Percentiles rank a stretch among this genome's conserved stretches.
Conservation (phyloP, 1,139 yeast genomes). For the Nakaseomyces nivariensis region DNA sequence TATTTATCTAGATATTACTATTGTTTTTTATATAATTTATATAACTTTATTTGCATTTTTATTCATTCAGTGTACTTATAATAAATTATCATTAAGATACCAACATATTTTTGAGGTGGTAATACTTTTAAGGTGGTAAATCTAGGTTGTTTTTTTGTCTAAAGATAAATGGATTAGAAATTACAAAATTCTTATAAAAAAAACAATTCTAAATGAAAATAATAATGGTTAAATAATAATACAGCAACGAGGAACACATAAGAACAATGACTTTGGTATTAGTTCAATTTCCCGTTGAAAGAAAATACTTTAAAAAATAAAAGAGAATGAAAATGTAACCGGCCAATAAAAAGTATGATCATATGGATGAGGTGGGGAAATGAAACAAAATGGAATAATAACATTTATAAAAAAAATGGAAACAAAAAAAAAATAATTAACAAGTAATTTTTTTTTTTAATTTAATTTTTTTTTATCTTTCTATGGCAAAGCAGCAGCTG, state of each 20-base stretch:
- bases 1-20: background rate
- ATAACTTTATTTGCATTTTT: background rate
- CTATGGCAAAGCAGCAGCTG: slow-evolving; percentile 35
- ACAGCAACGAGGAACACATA: background rate
- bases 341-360: background rate
- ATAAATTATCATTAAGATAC: background rate
- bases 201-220: background rate
- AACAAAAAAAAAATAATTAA: background rate
- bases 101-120: background rate
- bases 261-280: too few species aligned
- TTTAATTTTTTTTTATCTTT: background rate
- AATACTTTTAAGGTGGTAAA: too few species aligned
- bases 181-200: background rate
- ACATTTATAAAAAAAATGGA: too few species aligned
- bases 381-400: background rate
- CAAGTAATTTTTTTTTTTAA: background rate
- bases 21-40: too few species aligned
- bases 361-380: background rate
- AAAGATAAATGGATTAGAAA: background rate
- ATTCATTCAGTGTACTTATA: background rate
- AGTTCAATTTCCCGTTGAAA: too few species aligned
- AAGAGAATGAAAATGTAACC: background rate
- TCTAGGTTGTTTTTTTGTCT: too few species aligned
- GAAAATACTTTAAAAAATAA: background rate
- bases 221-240: background rate